These are phyloP conservation scores for Ceratorhiza oryzae-sativae DNA, from an alignment of 1,284 basidiomycete species.

Conservation along the genomic window DNA sequence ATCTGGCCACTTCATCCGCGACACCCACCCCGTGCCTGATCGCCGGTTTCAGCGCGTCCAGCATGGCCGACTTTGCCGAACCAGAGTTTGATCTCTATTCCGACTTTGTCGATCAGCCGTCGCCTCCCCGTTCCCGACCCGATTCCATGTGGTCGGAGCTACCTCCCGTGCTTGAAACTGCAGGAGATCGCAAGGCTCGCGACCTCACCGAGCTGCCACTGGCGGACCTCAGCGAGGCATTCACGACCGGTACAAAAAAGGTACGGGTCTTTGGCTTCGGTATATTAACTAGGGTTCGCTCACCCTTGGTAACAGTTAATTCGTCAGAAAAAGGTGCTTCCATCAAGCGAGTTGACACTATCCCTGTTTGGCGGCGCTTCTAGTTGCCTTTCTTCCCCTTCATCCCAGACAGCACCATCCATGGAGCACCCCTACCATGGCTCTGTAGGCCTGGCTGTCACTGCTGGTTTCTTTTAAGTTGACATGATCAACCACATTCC, in stretches of 20 bases:
- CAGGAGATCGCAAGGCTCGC: constrained; percentile 38
- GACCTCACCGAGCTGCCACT: constrained; percentile 41
- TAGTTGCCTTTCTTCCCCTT: constrained; percentile 5
- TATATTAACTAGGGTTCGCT: not conserved
- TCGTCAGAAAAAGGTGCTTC: constrained; percentile 23
- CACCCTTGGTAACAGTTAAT: constrained; percentile 2
- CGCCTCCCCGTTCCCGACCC: constrained; percentile 21
- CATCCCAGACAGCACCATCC: not conserved
- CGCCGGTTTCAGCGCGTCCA: constrained; percentile 36
- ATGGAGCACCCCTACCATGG: constrained; percentile 1
- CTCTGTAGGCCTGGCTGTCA: constrained; percentile 11
- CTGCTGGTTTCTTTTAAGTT: constrained; percentile 12
- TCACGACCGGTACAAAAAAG: constrained; percentile 37
- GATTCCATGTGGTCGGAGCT: constrained; percentile 15
- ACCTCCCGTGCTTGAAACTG: constrained; percentile 18
- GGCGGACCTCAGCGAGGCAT: constrained; percentile 41
- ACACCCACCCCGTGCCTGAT: constrained; percentile 30
- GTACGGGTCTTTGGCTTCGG: not conserved
- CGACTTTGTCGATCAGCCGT: constrained; percentile 36
- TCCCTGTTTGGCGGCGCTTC: constrained; percentile 9
- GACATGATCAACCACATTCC: constrained; percentile 3
- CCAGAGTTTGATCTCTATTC: constrained; percentile 37
- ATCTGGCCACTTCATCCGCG: not conserved
- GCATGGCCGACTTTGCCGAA: constrained; percentile 28
- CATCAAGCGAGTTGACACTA: constrained; percentile 5